These are phyloP conservation scores for Fusarium nematophilum DNA, from an alignment of 2,329 filamentous ascomycete genomes.

Conservation along the genomic window DNA sequence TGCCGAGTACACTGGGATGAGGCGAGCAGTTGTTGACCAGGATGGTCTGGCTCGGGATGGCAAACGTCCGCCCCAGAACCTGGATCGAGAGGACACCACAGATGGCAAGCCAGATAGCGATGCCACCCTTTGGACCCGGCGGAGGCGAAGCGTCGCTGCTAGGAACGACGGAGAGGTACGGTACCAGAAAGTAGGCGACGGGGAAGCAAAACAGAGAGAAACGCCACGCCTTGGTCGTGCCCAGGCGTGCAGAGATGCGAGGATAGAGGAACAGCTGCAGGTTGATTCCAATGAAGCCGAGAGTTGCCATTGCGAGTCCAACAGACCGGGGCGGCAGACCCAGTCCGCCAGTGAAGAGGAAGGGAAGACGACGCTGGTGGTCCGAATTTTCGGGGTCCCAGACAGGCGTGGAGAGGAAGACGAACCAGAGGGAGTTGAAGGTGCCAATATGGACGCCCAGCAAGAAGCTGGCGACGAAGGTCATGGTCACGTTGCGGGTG, in stretches of 20 bases:
- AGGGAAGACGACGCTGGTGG: constrained; percentile 57
- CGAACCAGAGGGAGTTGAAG: constrained; percentile 80
- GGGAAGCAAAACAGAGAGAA: constrained; percentile 59
- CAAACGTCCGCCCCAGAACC: constrained; percentile 75
- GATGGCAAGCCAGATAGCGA: constrained; percentile 73
- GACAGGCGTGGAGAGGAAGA: constrained; percentile 80
- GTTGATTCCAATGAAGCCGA: constrained; percentile 79
- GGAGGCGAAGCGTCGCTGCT: constrained; percentile 58
- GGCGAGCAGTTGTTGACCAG: constrained; percentile 62
- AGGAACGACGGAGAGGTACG: constrained; percentile 72
- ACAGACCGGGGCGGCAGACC: constrained; percentile 78
- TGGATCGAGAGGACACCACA: constrained; percentile 71
- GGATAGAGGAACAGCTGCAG: constrained; percentile 55
- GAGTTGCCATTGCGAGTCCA: constrained; percentile 80
- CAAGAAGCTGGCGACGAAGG: constrained; percentile 74
- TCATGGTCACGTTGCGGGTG: constrained; percentile 64
- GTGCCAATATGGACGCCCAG: constrained; percentile 79
- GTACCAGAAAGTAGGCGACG: constrained; percentile 73
- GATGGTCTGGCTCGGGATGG: constrained; percentile 59
- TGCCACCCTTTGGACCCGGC: constrained; percentile 64
- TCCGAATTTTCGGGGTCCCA: constrained; percentile 55
- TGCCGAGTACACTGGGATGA: constrained; percentile 60
- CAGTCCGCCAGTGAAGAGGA: constrained; percentile 78
- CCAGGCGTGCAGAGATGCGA: constrained; percentile 19
- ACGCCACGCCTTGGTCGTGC: constrained; percentile 23